A percentile compares a stretch with the other conserved stretches of the same genome.
phyloP scores from a whole-genome alignment of 306 rosid genomes.

The Ziziphus jujuba region DNA sequence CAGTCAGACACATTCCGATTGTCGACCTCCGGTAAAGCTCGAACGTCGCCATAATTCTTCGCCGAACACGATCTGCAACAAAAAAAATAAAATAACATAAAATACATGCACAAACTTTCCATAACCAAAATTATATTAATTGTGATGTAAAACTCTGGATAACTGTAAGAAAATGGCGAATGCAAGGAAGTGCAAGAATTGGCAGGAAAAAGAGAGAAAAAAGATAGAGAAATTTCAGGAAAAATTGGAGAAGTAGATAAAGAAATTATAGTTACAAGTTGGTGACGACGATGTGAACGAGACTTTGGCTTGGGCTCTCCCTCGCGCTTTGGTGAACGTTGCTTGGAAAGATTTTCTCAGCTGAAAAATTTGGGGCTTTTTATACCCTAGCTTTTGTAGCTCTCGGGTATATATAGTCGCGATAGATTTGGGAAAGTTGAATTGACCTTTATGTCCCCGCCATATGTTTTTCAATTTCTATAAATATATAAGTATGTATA shows the following conservation, averaged over 20 bases:
- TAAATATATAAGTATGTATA: too few species aligned
- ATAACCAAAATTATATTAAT: background rate
- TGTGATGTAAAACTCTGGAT: background rate
- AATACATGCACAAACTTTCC: background rate
- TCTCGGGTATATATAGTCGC: slow-evolving; percentile 61
- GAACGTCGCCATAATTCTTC: slow-evolving; percentile 73
- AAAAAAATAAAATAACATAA: too few species aligned
- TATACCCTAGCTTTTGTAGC: slow-evolving; percentile 81
- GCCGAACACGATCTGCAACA: slow-evolving; percentile 46
- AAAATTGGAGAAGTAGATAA: background rate
- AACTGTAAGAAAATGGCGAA: too few species aligned
- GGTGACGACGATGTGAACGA: slow-evolving; percentile 22
- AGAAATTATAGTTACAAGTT: slow-evolving; percentile 7
- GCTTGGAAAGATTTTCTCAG: slow-evolving; percentile 37
- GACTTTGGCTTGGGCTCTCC: slow-evolving; percentile 1
- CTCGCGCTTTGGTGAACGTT: slow-evolving; percentile 39
- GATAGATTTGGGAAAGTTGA: background rate
- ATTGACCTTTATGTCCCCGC: slow-evolving; percentile 44
- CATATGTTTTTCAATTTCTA: too few species aligned
- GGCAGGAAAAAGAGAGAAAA: background rate
- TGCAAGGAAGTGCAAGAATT: slow-evolving; percentile 3
- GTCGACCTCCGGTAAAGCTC: slow-evolving; percentile 90
- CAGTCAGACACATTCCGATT: slow-evolving; percentile 85
- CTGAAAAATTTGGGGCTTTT: slow-evolving; percentile 71
- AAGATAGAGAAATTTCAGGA: background rate